Evolutionary conservation across 305 asterid genomes (phyloP).

Genomic region (Solanum hybrid): DNA sequence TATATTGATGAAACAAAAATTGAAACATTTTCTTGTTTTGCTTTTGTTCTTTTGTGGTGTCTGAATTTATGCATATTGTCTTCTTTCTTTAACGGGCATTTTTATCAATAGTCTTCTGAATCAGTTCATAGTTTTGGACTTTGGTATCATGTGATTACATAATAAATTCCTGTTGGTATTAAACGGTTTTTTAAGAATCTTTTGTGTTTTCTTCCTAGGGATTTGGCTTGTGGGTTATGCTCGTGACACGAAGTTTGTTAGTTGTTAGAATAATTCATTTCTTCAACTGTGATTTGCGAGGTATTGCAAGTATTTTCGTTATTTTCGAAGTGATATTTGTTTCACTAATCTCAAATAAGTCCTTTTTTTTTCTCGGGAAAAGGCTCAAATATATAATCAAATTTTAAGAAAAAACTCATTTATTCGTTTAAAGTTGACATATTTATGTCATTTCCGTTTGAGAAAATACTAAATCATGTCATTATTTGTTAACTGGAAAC

Average conservation of each 20-base stretch:
- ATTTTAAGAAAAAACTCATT: too few species aligned
- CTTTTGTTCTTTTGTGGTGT: slow-evolving; percentile 6
- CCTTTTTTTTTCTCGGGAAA: too few species aligned
- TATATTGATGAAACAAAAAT: slow-evolving; percentile 3
- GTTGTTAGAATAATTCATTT: background rate
- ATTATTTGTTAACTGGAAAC: too few species aligned
- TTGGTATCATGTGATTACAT: background rate
- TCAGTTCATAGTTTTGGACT: background rate
- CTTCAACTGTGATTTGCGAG: fast-evolving
- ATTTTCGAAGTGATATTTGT: fast-evolving
- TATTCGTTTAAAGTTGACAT: too few species aligned
- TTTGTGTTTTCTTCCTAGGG: background rate
- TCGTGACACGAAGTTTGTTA: background rate
- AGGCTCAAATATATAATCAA: too few species aligned
- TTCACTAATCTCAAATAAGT: background rate
- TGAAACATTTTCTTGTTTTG: slow-evolving; percentile 19
- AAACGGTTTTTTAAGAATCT: background rate
- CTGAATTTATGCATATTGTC: background rate
- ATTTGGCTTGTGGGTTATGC: fast-evolving
- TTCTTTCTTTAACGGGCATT: slow-evolving; percentile 2
- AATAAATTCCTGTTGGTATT: background rate
- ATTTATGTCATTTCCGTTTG: too few species aligned
- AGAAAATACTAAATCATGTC: too few species aligned
- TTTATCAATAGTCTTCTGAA: background rate
- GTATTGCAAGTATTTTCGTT: fast-evolving